These are phyloP conservation scores for Pleurozium schreberi DNA, from an alignment of 225 moss, liverwort and hornwort species.

Conservation along the genomic window DNA sequence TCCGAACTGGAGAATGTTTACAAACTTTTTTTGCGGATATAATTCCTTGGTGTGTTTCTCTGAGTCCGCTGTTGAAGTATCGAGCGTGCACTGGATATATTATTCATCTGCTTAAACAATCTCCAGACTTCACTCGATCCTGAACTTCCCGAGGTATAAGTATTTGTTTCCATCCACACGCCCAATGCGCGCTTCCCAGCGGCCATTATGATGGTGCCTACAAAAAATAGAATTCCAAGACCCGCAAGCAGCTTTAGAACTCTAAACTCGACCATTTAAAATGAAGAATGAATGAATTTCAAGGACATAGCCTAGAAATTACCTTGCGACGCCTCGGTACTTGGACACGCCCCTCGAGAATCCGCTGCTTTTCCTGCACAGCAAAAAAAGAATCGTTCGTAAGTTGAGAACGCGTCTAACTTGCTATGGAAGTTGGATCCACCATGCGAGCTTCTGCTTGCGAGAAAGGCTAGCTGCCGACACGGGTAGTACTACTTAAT, in stretches of 20 bases:
- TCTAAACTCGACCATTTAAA: neutral
- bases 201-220: slow-evolving; percentile 42
- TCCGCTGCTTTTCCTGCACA: slow-evolving; percentile 59
- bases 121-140: neutral
- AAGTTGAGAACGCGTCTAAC: neutral
- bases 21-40: neutral
- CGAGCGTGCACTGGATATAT: no score
- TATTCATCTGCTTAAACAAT: no score
- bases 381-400: neutral
- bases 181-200: slow-evolving; percentile 54
- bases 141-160: slow-evolving; percentile 46
- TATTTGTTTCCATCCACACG: slow-evolving; percentile 56
- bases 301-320: neutral
- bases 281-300: neutral
- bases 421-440: no score
- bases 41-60: neutral
- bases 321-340: slow-evolving; percentile 74
- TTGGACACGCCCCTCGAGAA: slow-evolving; percentile 73
- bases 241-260: neutral
- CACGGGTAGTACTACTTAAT: neutral
- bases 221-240: neutral
- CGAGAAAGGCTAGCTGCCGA: neutral
- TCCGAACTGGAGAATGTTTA: neutral
- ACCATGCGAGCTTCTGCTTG: neutral
- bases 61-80: neutral